Base-by-base conservation (phyloP, 2,329 filamentous ascomycete genomes). In the Talaromyces atroroseus region DNA sequence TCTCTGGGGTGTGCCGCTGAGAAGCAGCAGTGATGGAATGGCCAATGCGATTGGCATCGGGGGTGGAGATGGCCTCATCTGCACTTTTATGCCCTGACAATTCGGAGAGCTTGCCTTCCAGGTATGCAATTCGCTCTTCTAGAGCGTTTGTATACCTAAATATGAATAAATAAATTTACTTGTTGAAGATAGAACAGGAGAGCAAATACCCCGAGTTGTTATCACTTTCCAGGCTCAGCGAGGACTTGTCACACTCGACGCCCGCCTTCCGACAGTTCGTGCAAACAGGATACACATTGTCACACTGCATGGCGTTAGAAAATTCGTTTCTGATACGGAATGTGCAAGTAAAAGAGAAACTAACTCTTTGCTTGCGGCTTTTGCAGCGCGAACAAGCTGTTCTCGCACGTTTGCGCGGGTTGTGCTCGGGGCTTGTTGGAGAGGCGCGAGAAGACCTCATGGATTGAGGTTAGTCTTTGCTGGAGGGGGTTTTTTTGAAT, bases 351-450 rank as follows among this genome's bases (percentile, higher is more conserved):
- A 44, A 44, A 10, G 11, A 8, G 18, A 11, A 29, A 57, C 66
- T 61, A 36, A 75, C 75, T 64, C 71, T 76, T 60, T 77, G 75
- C 59, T 77, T 77, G 52, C 75, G 67, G 20, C 65, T 72, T 61
- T 77, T 77, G 65, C 75, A 77, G 58, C 75, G 71, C 42, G 74
- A 75, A 55, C 75, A 77, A 8, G 75, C 74, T 1, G 75, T 77
- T 34, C 75, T 68, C 18, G 71, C 74, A 52, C 75, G 71, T 61
- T 77, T 77, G 21, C 74, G 70, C n/a, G 73, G 73, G 58, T 77
- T 76, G 52, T 69, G 59, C 46, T 71, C 67, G 58, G 61, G 63
- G 16, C 59, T 58, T n/a, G 65, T 65, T 54, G 63, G 59, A 20
- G 58, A 55, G 56, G 52, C 51, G 26, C 40, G 46, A 21, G 46